These are phyloP conservation scores for Prunus kanzakura DNA, from an alignment of 306 rosid species.

Conservation along the genomic window DNA sequence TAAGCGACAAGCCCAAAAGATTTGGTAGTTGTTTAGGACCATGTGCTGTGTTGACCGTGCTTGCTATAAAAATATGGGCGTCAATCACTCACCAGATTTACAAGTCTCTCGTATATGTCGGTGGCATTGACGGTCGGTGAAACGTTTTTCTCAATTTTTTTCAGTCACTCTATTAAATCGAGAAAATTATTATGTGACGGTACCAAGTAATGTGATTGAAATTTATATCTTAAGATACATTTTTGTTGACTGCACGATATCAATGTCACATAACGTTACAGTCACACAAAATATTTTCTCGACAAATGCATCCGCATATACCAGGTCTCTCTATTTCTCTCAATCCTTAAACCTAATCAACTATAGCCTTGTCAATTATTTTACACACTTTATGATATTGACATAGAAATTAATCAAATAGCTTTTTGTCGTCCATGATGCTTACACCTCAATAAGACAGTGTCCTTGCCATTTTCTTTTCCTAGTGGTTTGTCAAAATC, in stretches of 20 bases:
- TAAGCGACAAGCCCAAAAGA: constrained; percentile 17
- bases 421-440: background rate
- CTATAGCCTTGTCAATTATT: no score
- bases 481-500: constrained; percentile 3
- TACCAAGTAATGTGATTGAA: no score
- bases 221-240: no score
- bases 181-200: no score
- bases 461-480: background rate
- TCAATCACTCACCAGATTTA: background rate
- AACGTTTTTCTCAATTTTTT: background rate
- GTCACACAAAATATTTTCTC: no score
- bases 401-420: background rate
- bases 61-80: constrained; percentile 15
- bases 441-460: background rate
- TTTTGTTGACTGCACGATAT: no score
- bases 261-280: no score
- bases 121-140: background rate
- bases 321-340: no score
- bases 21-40: constrained; percentile 34
- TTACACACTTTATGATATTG: background rate
- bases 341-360: no score
- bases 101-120: background rate
- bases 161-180: no score
- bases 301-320: no score
- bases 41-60: constrained; percentile 13